phyloP scores from a whole-genome alignment of 768 basidiomycete species.

The Russula griseocarnosa region DNA sequence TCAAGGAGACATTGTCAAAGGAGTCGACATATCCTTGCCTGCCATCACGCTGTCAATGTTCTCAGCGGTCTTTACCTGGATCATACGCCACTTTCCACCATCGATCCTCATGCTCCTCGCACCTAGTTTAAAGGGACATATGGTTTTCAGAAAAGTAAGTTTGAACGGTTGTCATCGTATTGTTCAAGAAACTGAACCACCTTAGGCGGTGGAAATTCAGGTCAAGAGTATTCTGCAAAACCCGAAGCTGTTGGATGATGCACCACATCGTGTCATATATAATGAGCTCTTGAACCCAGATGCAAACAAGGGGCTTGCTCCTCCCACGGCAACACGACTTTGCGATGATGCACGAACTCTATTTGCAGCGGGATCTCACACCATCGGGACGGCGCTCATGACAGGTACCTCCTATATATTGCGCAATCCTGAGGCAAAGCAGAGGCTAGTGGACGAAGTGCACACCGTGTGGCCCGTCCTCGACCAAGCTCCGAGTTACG shows the following conservation, averaged over 20 bases:
- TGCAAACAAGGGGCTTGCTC: constrained; percentile 1
- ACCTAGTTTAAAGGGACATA: background rate
- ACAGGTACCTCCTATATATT: constrained; percentile 7
- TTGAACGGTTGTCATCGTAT: background rate
- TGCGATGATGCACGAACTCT: constrained; percentile 8
- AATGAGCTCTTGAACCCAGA: constrained; percentile 10
- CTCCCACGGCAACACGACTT: background rate
- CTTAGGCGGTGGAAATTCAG: constrained; percentile 1
- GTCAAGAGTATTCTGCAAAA: constrained; percentile 8
- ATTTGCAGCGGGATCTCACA: constrained; percentile 17
- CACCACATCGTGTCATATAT: constrained; percentile 20
- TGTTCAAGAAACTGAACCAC: background rate
- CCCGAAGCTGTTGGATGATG: constrained; percentile 8
- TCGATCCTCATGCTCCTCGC: constrained; percentile 2
- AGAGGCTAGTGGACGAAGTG: constrained; percentile 10
- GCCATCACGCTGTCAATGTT: constrained; percentile 26
- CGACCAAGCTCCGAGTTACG: constrained; percentile 8
- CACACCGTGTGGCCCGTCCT: constrained; percentile 7
- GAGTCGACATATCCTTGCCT: constrained; percentile 34
- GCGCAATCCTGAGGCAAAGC: constrained; percentile 8
- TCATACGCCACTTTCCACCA: background rate
- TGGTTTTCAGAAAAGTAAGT: background rate
- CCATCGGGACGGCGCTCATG: constrained; percentile 15
- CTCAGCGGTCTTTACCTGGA: background rate
- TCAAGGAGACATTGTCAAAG: constrained; percentile 35